These are phyloP conservation scores for Hordeum pubiflorum DNA, from an alignment of 202 grass and related monocot genomes.

Conservation along the genomic window DNA sequence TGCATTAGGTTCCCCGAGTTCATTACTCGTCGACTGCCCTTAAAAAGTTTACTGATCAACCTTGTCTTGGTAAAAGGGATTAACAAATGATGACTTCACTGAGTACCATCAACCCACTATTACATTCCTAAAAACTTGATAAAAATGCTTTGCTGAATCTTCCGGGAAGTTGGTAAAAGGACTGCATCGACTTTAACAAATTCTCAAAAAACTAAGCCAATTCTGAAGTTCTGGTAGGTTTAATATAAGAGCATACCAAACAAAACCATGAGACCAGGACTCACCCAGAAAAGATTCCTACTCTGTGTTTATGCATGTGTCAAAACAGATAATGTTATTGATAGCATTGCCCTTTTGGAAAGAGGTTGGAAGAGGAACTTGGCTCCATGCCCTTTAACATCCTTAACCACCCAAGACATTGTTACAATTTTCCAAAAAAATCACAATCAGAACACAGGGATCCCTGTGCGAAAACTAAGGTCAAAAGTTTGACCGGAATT, in stretches of 20 bases:
- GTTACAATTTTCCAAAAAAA: background rate
- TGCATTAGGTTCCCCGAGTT: background rate
- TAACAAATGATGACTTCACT: background rate
- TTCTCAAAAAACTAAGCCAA: background rate
- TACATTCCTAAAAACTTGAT: background rate
- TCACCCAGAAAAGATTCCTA: background rate
- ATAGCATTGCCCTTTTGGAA: background rate
- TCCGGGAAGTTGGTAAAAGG: background rate
- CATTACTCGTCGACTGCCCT: background rate
- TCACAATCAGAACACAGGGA: background rate
- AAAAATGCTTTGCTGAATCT: background rate
- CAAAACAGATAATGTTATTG: background rate
- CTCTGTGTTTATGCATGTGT: background rate
- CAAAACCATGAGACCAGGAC: background rate
- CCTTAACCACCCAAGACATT: background rate
- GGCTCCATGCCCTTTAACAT: background rate
- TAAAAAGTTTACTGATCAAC: background rate
- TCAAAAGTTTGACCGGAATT: slow-evolving; percentile 8
- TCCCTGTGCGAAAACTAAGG: background rate
- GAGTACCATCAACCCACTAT: background rate
- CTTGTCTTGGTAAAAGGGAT: background rate
- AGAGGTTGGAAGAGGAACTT: background rate
- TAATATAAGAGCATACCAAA: background rate
- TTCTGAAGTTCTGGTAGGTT: background rate
- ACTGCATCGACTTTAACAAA: background rate